Evolutionary conservation across 2,329 filamentous ascomycete species (phyloP).

Genomic region (Bisporella sp.): DNA sequence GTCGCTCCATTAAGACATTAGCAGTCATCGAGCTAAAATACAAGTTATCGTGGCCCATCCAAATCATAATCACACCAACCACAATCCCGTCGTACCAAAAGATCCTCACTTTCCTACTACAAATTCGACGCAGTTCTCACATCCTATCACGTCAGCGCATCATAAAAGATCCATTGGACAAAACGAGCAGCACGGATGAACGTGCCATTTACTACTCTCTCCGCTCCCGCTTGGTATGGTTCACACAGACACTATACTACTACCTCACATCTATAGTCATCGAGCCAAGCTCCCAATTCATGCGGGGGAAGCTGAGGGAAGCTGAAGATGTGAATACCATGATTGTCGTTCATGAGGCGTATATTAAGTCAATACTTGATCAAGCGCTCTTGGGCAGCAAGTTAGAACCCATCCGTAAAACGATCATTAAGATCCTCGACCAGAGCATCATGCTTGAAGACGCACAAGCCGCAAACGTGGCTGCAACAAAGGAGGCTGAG

Average conservation of each 20-base stretch:
- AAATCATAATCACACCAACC: constrained; percentile 65
- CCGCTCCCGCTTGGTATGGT: constrained; percentile 68
- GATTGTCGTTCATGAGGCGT: constrained; percentile 61
- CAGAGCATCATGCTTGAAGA: constrained; percentile 64
- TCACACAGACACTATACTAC: constrained; percentile 65
- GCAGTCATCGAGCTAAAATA: constrained; percentile 61
- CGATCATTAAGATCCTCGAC: constrained; percentile 70
- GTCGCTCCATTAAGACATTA: constrained; percentile 55
- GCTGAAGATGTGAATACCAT: constrained; percentile 76
- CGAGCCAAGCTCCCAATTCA: constrained; percentile 46
- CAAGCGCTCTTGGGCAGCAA: constrained; percentile 64
- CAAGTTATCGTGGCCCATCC: constrained; percentile 57
- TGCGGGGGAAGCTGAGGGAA: constrained; percentile 49
- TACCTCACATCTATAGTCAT: constrained; percentile 73
- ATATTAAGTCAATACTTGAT: constrained; percentile 54
- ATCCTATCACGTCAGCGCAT: constrained; percentile 52
- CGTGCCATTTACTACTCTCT: constrained; percentile 49
- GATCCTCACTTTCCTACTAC: constrained; percentile 69
- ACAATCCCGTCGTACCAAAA: constrained; percentile 62
- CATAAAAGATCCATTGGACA: constrained; percentile 33
- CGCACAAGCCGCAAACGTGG: constrained; percentile 36
- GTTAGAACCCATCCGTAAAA: constrained; percentile 63
- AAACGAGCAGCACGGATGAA: constrained; percentile 32
- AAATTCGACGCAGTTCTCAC: constrained; percentile 65
- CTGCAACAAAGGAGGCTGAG: constrained; percentile 13